Percentiles rank a stretch among this genome's conserved stretches.
Conservation (phyloP, 164 flowering plant genomes). For the Vitis riparia region DNA sequence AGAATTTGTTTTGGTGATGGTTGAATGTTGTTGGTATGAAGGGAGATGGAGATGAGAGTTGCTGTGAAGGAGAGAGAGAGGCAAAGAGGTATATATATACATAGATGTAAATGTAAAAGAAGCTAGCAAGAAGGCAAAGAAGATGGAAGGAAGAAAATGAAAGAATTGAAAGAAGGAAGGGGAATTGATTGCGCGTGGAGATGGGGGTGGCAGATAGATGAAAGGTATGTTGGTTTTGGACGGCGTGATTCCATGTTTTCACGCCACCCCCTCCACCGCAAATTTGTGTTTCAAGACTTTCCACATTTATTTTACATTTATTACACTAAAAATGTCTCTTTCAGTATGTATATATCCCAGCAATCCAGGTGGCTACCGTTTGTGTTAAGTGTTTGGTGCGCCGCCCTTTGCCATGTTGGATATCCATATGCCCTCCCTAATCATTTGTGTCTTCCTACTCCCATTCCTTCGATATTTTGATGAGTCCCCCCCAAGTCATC, state of each 20-base stretch:
- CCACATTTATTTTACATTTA: slow-evolving; percentile 1
- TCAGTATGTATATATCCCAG: slow-evolving; percentile 1
- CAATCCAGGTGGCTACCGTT: slow-evolving; percentile 17
- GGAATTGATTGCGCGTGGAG: slow-evolving; percentile 52
- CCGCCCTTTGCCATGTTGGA: slow-evolving; percentile 50
- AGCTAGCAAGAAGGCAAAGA: neutral
- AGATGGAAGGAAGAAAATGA: slow-evolving; percentile 1
- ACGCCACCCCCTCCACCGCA: slow-evolving; percentile 61
- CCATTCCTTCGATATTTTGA: neutral
- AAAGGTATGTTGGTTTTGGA: slow-evolving; percentile 47
- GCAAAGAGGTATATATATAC: neutral
- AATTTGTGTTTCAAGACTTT: slow-evolving; percentile 37
- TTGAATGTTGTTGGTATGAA: too few relatives aligned
- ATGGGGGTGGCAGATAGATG: slow-evolving; percentile 54
- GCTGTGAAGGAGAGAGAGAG: neutral
- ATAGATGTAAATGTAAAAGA: neutral
- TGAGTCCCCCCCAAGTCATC: slow-evolving; percentile 11
- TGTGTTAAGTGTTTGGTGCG: slow-evolving; percentile 34
- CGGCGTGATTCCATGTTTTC: slow-evolving; percentile 62
- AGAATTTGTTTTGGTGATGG: too few relatives aligned
- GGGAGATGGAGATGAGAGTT: too few relatives aligned
- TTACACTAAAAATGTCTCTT: too few relatives aligned
- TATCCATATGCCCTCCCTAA: slow-evolving; percentile 33
- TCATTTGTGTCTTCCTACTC: slow-evolving; percentile 26
- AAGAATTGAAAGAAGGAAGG: neutral